Base-by-base conservation (phyloP, 169 alveolate species). In the Ichthyophthirius multifiliis region DNA sequence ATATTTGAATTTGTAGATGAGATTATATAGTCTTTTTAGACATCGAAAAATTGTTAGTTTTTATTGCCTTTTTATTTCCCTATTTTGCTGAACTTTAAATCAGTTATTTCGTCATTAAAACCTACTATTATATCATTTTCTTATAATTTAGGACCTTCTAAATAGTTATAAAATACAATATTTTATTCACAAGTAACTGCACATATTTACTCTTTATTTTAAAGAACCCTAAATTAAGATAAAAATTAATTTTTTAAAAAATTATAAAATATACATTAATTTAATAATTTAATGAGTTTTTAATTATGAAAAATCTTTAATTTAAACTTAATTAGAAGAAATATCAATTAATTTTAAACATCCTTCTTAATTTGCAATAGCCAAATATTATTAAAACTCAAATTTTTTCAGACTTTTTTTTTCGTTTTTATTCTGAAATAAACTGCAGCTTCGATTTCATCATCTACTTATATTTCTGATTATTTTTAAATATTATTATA, bases 21-120 rank as follows among this genome's bases (percentile, higher is more conserved):
- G 23, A 88, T 43, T 32, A 88, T 67, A 63, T 47, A 46, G 71
- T 81, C 76, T 46, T 81, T 37, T 48, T 34, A 41, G 12, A 47
- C 20, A n/a, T 37, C 41, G 31, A 77, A 77, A 32, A 32, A 41
- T 34, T 39, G 13, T 15, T 31, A 31, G n/a, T 43, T 73, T 20
- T 30, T 41, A 46, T 71, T 43, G 31, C 74, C 35, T 43, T 75
- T 73, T 20, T 30, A 32, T 62, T 71, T 43, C 32, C 74, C 35
- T 43, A 65, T 27, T 23, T 64, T 37, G 46, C 82, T 45, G 41
- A 81, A 75, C 30, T 76, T 86, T 4, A 79, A 71, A 78, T 90
- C 90, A 18, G 88, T 82, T n/a, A 90, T 85, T 77, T 90, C 95
- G 67, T 90, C 93, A 48, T 86, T 76, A 83, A 78, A 90, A 16